Evolutionary conservation across 2,329 filamentous ascomycete species (phyloP).

Genomic region (Didymella pinodella): DNA sequence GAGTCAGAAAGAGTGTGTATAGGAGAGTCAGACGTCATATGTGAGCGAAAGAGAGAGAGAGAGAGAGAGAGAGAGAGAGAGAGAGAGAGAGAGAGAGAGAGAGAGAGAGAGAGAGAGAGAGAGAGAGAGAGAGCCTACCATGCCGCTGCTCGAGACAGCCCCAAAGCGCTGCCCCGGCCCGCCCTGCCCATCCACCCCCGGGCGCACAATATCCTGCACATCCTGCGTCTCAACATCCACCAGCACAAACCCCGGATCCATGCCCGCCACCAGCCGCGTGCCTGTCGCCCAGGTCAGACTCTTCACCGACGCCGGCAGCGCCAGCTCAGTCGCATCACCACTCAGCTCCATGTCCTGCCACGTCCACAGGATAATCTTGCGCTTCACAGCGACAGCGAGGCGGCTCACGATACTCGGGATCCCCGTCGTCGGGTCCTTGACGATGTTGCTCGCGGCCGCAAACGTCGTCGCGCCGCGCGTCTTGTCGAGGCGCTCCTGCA

Average conservation of each 20-base stretch:
- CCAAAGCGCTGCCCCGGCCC: constrained; percentile 78
- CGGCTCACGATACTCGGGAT: constrained; percentile 93
- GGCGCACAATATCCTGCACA: constrained; percentile 79
- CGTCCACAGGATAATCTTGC: constrained; percentile 87
- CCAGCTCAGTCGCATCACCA: constrained; percentile 76
- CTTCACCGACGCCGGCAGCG: constrained; percentile 82
- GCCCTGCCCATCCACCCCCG: constrained; percentile 67
- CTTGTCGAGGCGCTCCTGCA: constrained; percentile 79
- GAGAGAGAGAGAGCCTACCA: constrained; percentile 55
- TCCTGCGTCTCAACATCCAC: constrained; percentile 81
- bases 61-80: too few relatives aligned
- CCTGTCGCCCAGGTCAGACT: constrained; percentile 91
- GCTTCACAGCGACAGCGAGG: constrained; percentile 90
- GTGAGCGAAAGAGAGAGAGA: too few relatives aligned
- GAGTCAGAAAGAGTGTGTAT: too few relatives aligned
- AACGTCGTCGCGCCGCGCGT: constrained; percentile 91
- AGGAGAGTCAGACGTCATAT: too few relatives aligned
- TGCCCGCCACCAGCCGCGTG: constrained; percentile 84
- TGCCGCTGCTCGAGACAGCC: constrained; percentile 81
- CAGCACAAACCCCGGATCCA: constrained; percentile 90
- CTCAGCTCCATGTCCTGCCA: constrained; percentile 95
- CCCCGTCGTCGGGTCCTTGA: constrained; percentile 84
- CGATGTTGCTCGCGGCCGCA: constrained; percentile 93
- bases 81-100: too few relatives aligned
- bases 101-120: too few relatives aligned